A percentile compares a stretch with the other conserved stretches of the same genome.
These are phyloP conservation scores for Leccinum longicurvipes DNA, from an alignment of 768 basidiomycete genomes.

Conservation along the genomic window DNA sequence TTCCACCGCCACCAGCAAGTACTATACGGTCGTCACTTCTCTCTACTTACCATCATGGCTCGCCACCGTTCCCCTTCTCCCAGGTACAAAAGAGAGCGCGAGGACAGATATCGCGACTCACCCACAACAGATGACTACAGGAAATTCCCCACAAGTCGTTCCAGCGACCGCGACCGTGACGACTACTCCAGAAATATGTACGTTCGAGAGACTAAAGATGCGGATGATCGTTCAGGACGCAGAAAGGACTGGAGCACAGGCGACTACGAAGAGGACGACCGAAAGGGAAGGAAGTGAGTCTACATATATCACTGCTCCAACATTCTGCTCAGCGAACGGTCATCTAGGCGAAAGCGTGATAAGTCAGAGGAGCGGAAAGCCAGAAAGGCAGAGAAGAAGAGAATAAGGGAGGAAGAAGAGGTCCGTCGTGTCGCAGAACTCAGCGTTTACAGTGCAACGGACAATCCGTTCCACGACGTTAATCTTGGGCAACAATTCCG, in stretches of 20 bases:
- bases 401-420: conserved; percentile 82
- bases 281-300: conserved; percentile 49
- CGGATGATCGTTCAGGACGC: conserved; percentile 33
- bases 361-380: conserved; percentile 84
- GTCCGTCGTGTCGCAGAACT: conserved; percentile 90
- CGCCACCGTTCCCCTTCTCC: conserved; percentile 49
- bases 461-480: conserved; percentile 98
- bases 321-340: conserved; percentile 4
- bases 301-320: neutral
- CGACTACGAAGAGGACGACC: conserved; percentile 26
- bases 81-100: conserved; percentile 19
- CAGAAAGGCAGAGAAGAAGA: conserved; percentile 85
- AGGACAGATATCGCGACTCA: conserved; percentile 34
- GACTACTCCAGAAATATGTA: conserved; percentile 27
- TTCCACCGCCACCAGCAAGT: neutral
- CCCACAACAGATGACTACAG: conserved; percentile 31
- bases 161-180: conserved; percentile 29
- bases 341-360: conserved; percentile 70
- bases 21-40: neutral
- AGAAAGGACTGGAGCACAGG: conserved; percentile 22
- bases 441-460: conserved; percentile 92
- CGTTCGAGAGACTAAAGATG: conserved; percentile 28
- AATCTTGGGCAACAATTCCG: conserved; percentile 95
- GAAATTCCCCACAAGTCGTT: conserved; percentile 32
- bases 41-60: conserved; percentile 38